Evolutionary conservation across 371 early-diverging fungal species (phyloP), one percentile per base, ranked within the genome.

Genomic region (Cladochytrium tenue): DNA sequence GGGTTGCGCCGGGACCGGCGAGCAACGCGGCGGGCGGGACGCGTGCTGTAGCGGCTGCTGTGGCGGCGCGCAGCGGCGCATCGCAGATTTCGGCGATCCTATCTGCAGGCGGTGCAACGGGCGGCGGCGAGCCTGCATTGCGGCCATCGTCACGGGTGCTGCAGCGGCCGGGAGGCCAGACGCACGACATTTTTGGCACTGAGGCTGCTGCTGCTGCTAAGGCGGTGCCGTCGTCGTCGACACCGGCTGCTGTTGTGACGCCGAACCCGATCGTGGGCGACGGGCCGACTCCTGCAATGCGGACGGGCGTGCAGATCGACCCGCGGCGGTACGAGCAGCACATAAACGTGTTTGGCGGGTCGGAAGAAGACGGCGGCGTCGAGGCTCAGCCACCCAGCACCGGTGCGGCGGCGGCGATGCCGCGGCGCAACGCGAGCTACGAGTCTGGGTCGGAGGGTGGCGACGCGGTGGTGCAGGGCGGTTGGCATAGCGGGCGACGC

Each of bases 111-210:
- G 32, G 59, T 51, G 56, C 56, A 23, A 50, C 13, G 20, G 53
- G 43, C 5, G 53, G 51, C 25, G 13, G n/a, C 50, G 65, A 50
- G 28, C 56, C 65, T 20, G 57, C 53, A 15, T 51, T 55, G 2
- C 72, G 79, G n/a, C 74, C 80, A 3, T 77, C 79, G 20, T 69
- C 71, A 36, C 69, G 76, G 27, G 76, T 79, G 28, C 70, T 76
- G 55, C 72, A 78, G 50, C 59, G 66, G 7, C 79, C 81, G 13
- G 82, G 80, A n/a, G 76, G 78, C 17, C 58, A 60, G 13, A 10
- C 69, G 2, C 43, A 32, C 69, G 67, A 74, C 64, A 73, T 76
- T 56, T 77, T 80, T 61, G 61, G 35, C 31, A 62, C 61, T 51
- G 73, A 76, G 32, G 53, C 13, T 20, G 13, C 7, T 7, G 13